These are phyloP conservation scores for Logfia minima DNA, from an alignment of 129 eudicot genomes.

Conservation along the genomic window DNA sequence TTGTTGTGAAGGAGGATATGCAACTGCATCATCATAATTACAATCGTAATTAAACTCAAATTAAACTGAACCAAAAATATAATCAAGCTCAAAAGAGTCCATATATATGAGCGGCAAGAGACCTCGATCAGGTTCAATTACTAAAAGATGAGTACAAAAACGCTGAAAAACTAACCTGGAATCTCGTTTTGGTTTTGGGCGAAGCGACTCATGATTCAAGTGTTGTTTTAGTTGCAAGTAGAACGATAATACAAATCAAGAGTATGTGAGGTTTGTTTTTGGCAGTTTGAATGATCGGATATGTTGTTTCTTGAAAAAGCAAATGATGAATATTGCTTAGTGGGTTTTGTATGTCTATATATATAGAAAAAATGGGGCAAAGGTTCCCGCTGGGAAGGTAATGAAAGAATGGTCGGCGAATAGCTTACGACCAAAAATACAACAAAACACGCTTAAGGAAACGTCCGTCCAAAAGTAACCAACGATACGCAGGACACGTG, in stretches of 20 bases:
- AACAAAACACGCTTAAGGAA: conserved; percentile 36
- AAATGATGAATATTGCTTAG: conserved; percentile 7
- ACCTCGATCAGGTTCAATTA: no score
- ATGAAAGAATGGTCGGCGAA: conserved; percentile 2
- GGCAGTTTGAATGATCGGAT: background rate
- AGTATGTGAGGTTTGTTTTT: background rate
- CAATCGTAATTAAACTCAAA: background rate
- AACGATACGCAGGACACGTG: conserved; percentile 5
- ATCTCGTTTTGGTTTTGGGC: conserved; percentile 44
- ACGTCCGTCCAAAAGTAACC: background rate
- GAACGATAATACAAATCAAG: no score
- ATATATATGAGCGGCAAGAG: no score
- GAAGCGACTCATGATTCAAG: conserved; percentile 38
- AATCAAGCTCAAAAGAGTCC: no score
- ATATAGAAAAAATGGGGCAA: background rate
- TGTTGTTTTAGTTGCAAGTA: background rate
- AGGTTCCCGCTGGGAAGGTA: background rate
- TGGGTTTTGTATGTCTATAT: conserved; percentile 18
- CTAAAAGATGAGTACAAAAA: background rate
- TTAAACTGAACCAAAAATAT: background rate
- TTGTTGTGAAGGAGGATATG: conserved; percentile 42
- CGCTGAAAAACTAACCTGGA: conserved; percentile 31
- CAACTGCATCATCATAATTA: conserved; percentile 28
- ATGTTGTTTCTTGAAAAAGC: background rate
- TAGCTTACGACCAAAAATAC: conserved; percentile 10